Base-by-base conservation (phyloP, 805 yeast genomes). In the Metschnikowia hibisci region DNA sequence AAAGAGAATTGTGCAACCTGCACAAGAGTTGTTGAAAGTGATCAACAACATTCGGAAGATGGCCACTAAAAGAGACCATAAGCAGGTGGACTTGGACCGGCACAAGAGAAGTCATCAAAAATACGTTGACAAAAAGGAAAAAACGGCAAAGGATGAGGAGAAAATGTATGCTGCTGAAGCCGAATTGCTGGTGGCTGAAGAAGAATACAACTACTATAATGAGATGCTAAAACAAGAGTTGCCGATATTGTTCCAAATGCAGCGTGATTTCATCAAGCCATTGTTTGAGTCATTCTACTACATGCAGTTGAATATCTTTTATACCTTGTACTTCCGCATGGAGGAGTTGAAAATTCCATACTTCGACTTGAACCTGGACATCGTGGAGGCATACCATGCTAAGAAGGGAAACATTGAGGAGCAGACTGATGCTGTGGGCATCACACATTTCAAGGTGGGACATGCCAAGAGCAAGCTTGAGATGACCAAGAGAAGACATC, bases 291-390 rank as follows among this genome's bases (percentile, higher is more conserved):
- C 95, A 43, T 83, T 93, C 65, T 93, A 93, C 69, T 93, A 81
- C 74, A 93, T 93, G 98, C 99, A 93, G 71, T 78, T 93, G 72
- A 93, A 93, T 71, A 88, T 93, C 45, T 93, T 90, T 66, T 93
- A 93, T 75, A 89, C 96, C 1, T 73, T 93, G 49, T 90, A 87
- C 71, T 84, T 77, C 60, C 79, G 86, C 56, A 87, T 91, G 87
- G 96, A 91, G 67, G 96, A 87, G 61, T 82, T 91, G 86, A 89
- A 93, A 69, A 93, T 93, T 53, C 96, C 97, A 12, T 93, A 93
- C 68, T 93, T 93, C 66, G 95, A 93, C 62, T 73, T 93, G 60
- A 73, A 79, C 39, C 75, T 86, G 34, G 98, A 89, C 61, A 86
- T 93, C 50, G 74, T 85, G 42, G 91, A 86, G 61, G 84, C 90